Evolutionary conservation across 352 stramenopile genomes (phyloP), one percentile per base, ranked within the genome.

Genomic region (Globisporangium takayamanum): DNA sequence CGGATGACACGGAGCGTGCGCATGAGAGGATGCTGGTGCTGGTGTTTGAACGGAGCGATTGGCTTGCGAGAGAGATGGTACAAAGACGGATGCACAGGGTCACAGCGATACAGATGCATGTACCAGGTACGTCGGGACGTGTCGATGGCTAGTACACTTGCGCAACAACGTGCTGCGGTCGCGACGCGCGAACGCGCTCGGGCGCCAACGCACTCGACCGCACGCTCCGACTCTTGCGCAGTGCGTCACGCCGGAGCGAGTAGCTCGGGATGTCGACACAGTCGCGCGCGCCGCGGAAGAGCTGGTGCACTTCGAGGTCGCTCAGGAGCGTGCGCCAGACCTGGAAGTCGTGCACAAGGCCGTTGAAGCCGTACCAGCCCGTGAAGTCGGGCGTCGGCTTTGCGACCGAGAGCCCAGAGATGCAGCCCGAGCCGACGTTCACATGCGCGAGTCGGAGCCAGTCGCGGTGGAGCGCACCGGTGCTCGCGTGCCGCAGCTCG

Each of bases 351-450:
- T 80, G 67, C 7, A 90, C 66, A 10, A 90, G 64, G 5, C 80
- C 78, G 46, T 78, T 86, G 42, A 88, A 90, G 44, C 74, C 78
- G 52, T 87, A 88, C 80, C 80, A 90, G 42, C 78, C 78, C 3
- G 73, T 69, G 49, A 87, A 88, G 16, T 85, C 73, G 0, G 80
- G 63, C 44, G 77, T 53, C 14, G 48, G 48, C 48, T 53, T 53
- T 2, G 74, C 74, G 18, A 68, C 65, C 1, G 64, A 15, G 26
- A 53, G 16, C 14, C 48, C 48, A 11, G 78, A 85, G 62, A 88
- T 85, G 62, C 76, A 88, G 12, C 80, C 80, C 3, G 76, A 74
- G 47, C 80, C 80, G 56, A 90, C 66, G 46, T 78, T 88, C 26
- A 76, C 66, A 58, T 86, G 61, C 7, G 52, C 67, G 11, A 90